Conservation (phyloP, 176 grass and related monocot species). For the Oryza glaberrima region DNA sequence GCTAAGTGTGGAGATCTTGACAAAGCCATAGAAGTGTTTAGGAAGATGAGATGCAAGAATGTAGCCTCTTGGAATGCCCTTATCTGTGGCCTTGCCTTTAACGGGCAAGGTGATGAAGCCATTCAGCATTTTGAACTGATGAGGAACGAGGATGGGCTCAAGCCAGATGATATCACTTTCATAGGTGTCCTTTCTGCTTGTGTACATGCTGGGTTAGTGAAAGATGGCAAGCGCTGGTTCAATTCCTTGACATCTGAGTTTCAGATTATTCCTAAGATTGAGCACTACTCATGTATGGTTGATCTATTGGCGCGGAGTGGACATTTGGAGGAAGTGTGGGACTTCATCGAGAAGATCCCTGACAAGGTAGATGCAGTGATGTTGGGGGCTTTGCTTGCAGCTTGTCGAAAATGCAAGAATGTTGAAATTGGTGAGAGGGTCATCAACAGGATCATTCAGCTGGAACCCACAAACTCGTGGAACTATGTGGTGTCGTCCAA, state of each 20-base stretch:
- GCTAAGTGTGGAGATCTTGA: slow-evolving; percentile 78
- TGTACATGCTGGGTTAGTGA: slow-evolving; percentile 73
- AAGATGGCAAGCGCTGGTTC: slow-evolving; percentile 69
- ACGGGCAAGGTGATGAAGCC: slow-evolving; percentile 59
- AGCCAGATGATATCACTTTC: slow-evolving; percentile 69
- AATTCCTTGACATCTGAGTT: slow-evolving; percentile 57
- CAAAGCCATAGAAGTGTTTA: slow-evolving; percentile 58
- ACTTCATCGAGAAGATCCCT: slow-evolving; percentile 68
- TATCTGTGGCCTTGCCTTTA: slow-evolving; percentile 77
- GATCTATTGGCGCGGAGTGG: slow-evolving; percentile 79
- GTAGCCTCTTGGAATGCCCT: slow-evolving; percentile 84
- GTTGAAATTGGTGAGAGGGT: slow-evolving; percentile 72
- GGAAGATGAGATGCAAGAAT: slow-evolving; percentile 61
- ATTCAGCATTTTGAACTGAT: slow-evolving; percentile 70
- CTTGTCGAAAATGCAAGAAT: slow-evolving; percentile 72
- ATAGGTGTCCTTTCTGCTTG: slow-evolving; percentile 81
- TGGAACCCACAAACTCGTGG: slow-evolving; percentile 81
- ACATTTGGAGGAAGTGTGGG: slow-evolving; percentile 78
- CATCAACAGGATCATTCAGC: slow-evolving; percentile 67
- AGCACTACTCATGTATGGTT: slow-evolving; percentile 92
- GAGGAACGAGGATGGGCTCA: slow-evolving; percentile 51
- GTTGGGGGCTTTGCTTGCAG: slow-evolving; percentile 70
- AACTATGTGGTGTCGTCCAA: slow-evolving; percentile 91
- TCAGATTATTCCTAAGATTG: slow-evolving; percentile 60
- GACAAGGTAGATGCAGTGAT: slow-evolving; percentile 71